Evolutionary conservation across 176 grass and related monocot genomes (phyloP).

Genomic region (Oryza coarctata): DNA sequence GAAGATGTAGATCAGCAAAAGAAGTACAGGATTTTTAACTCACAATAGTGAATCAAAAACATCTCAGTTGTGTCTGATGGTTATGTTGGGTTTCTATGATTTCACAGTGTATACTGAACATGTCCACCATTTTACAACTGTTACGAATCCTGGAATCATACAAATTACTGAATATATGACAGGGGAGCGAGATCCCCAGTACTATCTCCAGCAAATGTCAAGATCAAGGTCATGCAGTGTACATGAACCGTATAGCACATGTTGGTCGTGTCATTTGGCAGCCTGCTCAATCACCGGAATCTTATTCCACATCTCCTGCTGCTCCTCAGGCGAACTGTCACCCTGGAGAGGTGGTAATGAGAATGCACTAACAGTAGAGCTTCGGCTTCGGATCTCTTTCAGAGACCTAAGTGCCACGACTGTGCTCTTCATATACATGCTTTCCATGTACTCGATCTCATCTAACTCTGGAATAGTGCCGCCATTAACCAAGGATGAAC

Average conservation of each 20-base stretch:
- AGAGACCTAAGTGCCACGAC: slow-evolving; percentile 66
- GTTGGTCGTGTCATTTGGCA: slow-evolving; percentile 49
- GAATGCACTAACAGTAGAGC: slow-evolving; percentile 87
- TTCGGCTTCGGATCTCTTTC: slow-evolving; percentile 83
- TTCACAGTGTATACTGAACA: slow-evolving; percentile 26
- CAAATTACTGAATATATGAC: slow-evolving; percentile 44
- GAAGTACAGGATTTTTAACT: slow-evolving; percentile 29
- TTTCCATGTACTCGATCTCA: slow-evolving; percentile 90
- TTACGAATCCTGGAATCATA: slow-evolving; percentile 34
- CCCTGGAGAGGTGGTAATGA: slow-evolving; percentile 79
- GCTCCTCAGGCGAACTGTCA: slow-evolving; percentile 50
- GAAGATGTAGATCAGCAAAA: slow-evolving; percentile 2
- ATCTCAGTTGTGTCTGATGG: background rate
- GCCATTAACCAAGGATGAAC: slow-evolving; percentile 42
- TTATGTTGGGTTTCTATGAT: slow-evolving; percentile 45
- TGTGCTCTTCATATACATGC: slow-evolving; percentile 93
- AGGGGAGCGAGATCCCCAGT: slow-evolving; percentile 22
- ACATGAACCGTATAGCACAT: background rate
- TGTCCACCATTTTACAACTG: slow-evolving; percentile 47
- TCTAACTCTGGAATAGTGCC: slow-evolving; percentile 58
- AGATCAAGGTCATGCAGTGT: slow-evolving; percentile 2
- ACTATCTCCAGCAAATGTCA: slow-evolving; percentile 41
- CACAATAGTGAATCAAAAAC: slow-evolving; percentile 34
- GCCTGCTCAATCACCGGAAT: slow-evolving; percentile 67
- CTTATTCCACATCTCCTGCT: slow-evolving; percentile 55